Evolutionary conservation across 106 monocot genomes (phyloP), one percentile per base, ranked within the genome.

Genomic region (Alisma plantagoaquatica): DNA sequence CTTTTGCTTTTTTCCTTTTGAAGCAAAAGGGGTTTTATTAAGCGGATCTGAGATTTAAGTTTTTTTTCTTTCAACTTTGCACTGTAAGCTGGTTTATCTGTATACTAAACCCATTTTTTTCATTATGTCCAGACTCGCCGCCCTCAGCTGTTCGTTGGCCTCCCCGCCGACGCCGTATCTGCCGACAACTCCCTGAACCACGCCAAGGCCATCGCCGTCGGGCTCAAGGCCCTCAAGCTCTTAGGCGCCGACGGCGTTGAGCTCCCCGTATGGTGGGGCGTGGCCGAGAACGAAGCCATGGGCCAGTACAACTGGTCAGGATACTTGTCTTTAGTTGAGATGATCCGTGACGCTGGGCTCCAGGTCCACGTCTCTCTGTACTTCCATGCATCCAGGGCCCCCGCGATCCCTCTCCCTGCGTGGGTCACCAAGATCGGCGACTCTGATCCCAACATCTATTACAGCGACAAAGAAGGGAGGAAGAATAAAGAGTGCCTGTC

Each of bases 241-340:
- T 51, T 86, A 9, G 85, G 85, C 7, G 70, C 35, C 49, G 33
- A 70, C 15, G 85, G 85, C 55, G 76, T 86, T 5, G 85, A 86
- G 24, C 80, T 86, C 14, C 85, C 85, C 0, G 35, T 86, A n/a
- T 77, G 48, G 29, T 86, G 85, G 85, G 65, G 63, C 15, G 55
- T 68, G 28, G 80, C 25, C 27, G 73, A 77, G 60, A 66, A 74
- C 10, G 66, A 73, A 7, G 45, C 67, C 15, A 27, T 54, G 20
- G 66, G 46, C 23, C 32, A 41, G 35, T 58, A 56, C 53, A 41
- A 62, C 28, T 86, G 69, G 72, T 50, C 85, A 23, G 57, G 33
- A 26, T 77, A 80, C 54, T 42, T 73, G 15, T 57, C 65, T 25
- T 27, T 80, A 20, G 76, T 73, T 23, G 63, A 35, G 27, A 66